Percentiles rank a stretch among this genome's conserved stretches.
Evolutionary conservation across 2,329 filamentous ascomycete species (phyloP).

Genomic region (Aspergillus aculeatus): DNA sequence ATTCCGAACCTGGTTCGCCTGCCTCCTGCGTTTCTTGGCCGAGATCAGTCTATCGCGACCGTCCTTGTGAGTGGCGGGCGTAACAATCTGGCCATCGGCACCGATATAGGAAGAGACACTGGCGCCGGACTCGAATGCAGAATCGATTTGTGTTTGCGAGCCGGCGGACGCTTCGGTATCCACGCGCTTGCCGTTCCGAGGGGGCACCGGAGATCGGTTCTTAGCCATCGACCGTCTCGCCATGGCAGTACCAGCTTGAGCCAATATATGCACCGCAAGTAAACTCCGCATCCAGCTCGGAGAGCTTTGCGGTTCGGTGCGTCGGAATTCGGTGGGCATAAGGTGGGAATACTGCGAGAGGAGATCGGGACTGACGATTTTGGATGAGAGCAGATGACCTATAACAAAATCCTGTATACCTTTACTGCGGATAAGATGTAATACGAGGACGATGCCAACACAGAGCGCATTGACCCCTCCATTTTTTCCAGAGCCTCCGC

Average conservation of each 20-base stretch:
- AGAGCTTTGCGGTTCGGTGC: slow-evolving; percentile 41
- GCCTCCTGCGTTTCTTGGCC: slow-evolving; percentile 82
- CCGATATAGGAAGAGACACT: slow-evolving; percentile 42
- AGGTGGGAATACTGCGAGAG: slow-evolving; percentile 45
- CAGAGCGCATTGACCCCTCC: slow-evolving; percentile 47
- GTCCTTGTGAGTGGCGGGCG: slow-evolving; percentile 52
- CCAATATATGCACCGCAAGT: slow-evolving; percentile 50
- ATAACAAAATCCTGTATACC: slow-evolving; percentile 52
- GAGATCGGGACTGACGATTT: slow-evolving; percentile 44
- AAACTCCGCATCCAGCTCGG: slow-evolving; percentile 49
- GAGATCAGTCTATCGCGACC: slow-evolving; percentile 59
- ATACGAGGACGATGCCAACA: slow-evolving; percentile 45
- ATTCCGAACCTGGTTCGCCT: slow-evolving; percentile 85
- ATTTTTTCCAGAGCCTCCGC: slow-evolving; percentile 60
- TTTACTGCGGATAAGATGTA: slow-evolving; percentile 48
- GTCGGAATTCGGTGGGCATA: slow-evolving; percentile 45
- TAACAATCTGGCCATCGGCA: slow-evolving; percentile 49
- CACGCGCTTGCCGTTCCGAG: slow-evolving; percentile 43
- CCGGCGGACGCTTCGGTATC: slow-evolving; percentile 48
- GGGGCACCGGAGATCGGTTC: slow-evolving; percentile 42
- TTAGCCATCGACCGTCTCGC: slow-evolving; percentile 48
- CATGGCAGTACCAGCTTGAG: slow-evolving; percentile 49
- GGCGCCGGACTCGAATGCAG: slow-evolving; percentile 44
- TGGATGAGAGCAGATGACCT: slow-evolving; percentile 45
- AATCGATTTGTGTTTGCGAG: slow-evolving; percentile 43